Evolutionary conservation across 495 filamentous ascomycete species (phyloP).

Genomic region (Hypoxylon rickii): DNA sequence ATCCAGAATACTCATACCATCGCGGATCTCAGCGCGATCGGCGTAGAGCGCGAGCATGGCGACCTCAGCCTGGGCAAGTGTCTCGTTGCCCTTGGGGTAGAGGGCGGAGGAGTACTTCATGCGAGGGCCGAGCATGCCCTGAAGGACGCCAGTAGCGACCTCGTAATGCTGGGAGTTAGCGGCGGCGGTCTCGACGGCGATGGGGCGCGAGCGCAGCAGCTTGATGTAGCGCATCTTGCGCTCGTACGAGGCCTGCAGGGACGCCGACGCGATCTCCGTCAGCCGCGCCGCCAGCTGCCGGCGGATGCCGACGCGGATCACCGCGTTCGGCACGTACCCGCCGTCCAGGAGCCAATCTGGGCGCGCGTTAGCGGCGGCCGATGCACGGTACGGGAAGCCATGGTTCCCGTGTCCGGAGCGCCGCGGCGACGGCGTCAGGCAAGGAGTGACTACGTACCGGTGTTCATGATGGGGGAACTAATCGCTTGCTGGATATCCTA

Average conservation of each 20-base stretch:
- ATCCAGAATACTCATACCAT: conserved; percentile 66
- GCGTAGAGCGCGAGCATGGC: conserved; percentile 66
- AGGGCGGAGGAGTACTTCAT: conserved; percentile 69
- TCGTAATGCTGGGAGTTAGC: conserved; percentile 73
- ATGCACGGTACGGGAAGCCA: no score
- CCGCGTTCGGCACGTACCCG: conserved; percentile 60
- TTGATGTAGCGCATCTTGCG: conserved; percentile 63
- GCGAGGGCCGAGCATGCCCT: conserved; percentile 59
- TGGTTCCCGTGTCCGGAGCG: no score
- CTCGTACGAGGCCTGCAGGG: conserved; percentile 50
- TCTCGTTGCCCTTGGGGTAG: conserved; percentile 60
- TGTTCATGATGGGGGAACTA: conserved; percentile 22
- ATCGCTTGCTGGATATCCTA: no score
- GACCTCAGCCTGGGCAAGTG: conserved; percentile 64
- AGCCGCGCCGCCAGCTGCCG: conserved; percentile 59
- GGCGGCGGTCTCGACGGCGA: conserved; percentile 63
- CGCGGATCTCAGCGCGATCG: conserved; percentile 55
- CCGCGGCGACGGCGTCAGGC: no score
- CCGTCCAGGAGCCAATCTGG: conserved; percentile 60
- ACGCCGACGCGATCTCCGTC: conserved; percentile 49
- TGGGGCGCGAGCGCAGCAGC: conserved; percentile 53
- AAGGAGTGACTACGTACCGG: conserved; percentile 12
- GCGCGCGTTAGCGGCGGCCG: no score
- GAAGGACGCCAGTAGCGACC: conserved; percentile 63
- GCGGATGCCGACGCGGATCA: conserved; percentile 63